phyloP scores from a whole-genome alignment of 1,284 basidiomycete genomes.

The Leucoagaricus sp. region DNA sequence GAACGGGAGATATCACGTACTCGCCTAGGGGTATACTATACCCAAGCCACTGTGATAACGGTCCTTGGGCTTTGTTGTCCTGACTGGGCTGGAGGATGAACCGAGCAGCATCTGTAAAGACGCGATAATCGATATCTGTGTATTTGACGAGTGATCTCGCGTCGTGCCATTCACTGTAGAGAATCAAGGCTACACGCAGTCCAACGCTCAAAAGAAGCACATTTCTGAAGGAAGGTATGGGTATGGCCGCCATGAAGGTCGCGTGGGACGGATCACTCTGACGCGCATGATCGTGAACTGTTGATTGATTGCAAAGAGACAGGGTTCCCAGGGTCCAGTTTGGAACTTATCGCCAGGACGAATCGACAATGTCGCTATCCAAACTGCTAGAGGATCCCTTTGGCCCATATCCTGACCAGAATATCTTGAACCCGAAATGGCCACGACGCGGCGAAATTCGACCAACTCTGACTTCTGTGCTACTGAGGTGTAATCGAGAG shows the following conservation, averaged over 20 bases:
- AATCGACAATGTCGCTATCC: not conserved
- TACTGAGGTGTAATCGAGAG: constrained; percentile 21
- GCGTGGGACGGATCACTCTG: not conserved
- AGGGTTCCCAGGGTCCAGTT: too few relatives aligned
- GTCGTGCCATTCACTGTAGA: constrained; percentile 91
- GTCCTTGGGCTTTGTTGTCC: constrained; percentile 61
- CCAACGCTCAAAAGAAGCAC: constrained; percentile 55
- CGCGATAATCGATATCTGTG: constrained; percentile 96
- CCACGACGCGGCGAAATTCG: constrained; percentile 17
- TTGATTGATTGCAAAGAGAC: not conserved
- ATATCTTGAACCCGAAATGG: constrained; percentile 21
- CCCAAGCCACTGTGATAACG: constrained; percentile 40
- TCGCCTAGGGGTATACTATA: constrained; percentile 57
- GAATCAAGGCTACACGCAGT: constrained; percentile 71
- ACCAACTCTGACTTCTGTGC: constrained; percentile 21
- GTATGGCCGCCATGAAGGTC: not conserved
- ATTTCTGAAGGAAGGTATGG: constrained; percentile 48
- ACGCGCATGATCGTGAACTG: too few relatives aligned
- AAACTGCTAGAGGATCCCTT: constrained; percentile 12
- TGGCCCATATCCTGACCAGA: constrained; percentile 27
- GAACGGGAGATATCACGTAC: constrained; percentile 42
- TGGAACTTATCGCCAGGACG: too few relatives aligned
- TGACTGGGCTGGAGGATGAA: constrained; percentile 53
- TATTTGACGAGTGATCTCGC: constrained; percentile 85
- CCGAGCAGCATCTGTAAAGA: constrained; percentile 89